These are phyloP conservation scores for Leccinum barrowsii DNA, from an alignment of 768 basidiomycete species.

Conservation along the genomic window DNA sequence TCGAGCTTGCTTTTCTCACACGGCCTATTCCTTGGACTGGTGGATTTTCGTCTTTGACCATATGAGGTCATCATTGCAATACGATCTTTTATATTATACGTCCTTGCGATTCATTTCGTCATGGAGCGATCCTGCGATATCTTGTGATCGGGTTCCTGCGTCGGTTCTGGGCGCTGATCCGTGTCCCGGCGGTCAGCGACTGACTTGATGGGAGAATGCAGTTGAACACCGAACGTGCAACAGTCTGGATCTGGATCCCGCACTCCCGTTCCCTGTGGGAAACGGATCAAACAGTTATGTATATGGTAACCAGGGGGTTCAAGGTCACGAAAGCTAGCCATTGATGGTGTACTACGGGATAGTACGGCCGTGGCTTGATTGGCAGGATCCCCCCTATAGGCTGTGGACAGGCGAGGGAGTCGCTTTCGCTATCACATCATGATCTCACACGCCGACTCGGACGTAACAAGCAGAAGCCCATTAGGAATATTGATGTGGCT, in stretches of 20 bases:
- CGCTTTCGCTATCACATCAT: too few relatives aligned
- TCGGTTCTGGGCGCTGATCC: neutral
- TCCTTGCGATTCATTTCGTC: neutral
- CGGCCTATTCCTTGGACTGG: neutral
- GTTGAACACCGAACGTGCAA: neutral
- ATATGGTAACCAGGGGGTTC: neutral
- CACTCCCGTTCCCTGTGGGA: neutral
- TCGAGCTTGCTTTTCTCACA: neutral
- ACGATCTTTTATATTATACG: neutral
- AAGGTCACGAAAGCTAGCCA: neutral
- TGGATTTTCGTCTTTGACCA: neutral
- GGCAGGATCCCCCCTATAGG: neutral
- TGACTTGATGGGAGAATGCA: neutral
- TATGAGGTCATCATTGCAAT: neutral
- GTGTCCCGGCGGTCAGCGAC: constrained; percentile 1
- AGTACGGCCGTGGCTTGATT: neutral
- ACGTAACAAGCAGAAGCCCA: too few relatives aligned
- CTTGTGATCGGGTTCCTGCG: neutral
- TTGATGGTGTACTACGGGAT: neutral
- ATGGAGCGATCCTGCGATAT: neutral
- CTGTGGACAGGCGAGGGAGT: too few relatives aligned
- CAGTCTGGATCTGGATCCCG: neutral
- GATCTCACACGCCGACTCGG: too few relatives aligned
- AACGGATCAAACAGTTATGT: neutral
- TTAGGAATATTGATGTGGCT: too few relatives aligned